Conservation (phyloP, 2,329 filamentous ascomycete species). For the Trichoderma aggressivum region DNA sequence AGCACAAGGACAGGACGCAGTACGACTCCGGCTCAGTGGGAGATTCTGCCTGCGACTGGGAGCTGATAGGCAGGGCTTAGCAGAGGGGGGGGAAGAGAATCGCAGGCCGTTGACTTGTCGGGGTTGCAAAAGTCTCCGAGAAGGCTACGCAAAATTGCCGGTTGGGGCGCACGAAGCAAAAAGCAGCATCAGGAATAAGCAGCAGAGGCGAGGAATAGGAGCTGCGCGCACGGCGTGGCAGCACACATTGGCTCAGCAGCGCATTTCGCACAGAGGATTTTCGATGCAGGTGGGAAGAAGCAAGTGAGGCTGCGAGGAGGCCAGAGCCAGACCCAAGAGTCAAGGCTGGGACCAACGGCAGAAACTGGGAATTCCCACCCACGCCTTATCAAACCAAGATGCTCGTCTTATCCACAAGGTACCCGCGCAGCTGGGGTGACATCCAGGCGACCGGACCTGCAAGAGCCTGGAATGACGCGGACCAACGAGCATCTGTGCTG, state of each 20-base stretch:
- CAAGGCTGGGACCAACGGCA: neutral
- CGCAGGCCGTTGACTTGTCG: neutral
- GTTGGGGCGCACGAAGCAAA: conserved; percentile 3
- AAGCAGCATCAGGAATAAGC: neutral
- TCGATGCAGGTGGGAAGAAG: conserved; percentile 10
- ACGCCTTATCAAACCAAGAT: neutral
- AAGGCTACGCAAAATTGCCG: conserved; percentile 1
- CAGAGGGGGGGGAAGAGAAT: neutral
- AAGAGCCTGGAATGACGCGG: neutral
- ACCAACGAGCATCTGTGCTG: neutral
- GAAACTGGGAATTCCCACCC: neutral
- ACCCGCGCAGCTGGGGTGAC: neutral
- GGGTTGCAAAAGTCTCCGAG: conserved; percentile 14
- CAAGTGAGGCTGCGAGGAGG: neutral
- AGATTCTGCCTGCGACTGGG: neutral
- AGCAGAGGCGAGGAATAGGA: neutral
- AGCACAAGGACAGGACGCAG: neutral
- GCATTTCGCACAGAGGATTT: neutral
- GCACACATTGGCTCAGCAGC: neutral
- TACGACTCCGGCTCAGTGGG: conserved; percentile 1
- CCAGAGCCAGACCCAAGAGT: neutral
- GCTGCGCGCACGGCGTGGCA: neutral
- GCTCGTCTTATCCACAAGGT: neutral
- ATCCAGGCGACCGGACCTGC: neutral
- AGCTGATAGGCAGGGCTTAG: conserved; percentile 4